These are phyloP conservation scores for Kregervanrija pseudodelftensis DNA, from an alignment of 805 yeast species.

Conservation along the genomic window DNA sequence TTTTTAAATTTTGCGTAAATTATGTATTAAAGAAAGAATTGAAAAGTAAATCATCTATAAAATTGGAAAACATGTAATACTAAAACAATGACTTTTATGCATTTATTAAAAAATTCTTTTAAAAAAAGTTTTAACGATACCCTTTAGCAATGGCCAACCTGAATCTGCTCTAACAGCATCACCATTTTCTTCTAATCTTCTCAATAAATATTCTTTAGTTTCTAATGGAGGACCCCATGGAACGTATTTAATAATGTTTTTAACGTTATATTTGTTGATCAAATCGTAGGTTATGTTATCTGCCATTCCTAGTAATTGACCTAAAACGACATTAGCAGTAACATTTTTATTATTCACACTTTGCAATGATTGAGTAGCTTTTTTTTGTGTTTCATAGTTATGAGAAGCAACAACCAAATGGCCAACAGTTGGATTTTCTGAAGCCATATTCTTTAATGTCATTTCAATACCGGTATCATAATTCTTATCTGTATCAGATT, in stretches of 20 bases:
- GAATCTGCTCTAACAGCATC: conserved; percentile 85
- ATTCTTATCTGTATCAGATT: conserved; percentile 71
- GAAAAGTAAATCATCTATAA: no score
- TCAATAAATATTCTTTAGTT: conserved; percentile 79
- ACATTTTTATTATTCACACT: conserved; percentile 19
- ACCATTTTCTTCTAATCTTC: conserved; percentile 93
- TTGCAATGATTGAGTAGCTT: conserved; percentile 54
- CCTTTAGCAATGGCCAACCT: conserved; percentile 66
- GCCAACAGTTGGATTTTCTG: conserved; percentile 41
- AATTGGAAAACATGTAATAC: no score
- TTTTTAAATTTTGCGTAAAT: no score
- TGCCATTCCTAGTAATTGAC: conserved; percentile 93
- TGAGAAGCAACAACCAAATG: conserved; percentile 90
- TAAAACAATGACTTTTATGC: no score
- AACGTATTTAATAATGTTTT: conserved; percentile 83
- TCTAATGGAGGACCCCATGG: conserved; percentile 98
- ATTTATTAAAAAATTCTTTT: conserved; percentile 22
- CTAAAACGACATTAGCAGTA: conserved; percentile 66
- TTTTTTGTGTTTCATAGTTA: conserved; percentile 68
- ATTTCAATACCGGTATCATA: conserved; percentile 64
- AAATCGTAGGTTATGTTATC: conserved; percentile 79
- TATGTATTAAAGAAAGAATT: no score
- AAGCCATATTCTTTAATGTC: conserved; percentile 52
- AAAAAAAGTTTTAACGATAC: conserved; percentile 34
- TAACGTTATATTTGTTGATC: conserved; percentile 53